Evolutionary conservation across 768 basidiomycete genomes (phyloP).

Genomic region (Rhodocollybia butyracea): DNA sequence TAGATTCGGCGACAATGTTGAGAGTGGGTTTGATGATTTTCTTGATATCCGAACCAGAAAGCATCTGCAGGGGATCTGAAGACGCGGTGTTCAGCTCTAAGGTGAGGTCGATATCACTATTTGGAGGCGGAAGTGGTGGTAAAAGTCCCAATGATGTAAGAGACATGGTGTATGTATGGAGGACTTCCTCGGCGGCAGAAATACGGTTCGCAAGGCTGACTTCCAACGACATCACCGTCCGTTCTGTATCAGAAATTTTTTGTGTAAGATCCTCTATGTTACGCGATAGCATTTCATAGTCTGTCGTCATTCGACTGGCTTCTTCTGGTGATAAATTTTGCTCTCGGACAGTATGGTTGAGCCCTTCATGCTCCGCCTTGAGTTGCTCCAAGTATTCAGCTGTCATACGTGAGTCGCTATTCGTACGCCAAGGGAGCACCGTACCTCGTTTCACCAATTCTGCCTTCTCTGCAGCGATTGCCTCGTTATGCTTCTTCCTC

Average conservation of each 20-base stretch:
- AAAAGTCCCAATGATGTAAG: conserved; percentile 75
- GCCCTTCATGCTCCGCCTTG: conserved; percentile 57
- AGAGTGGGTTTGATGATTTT: conserved; percentile 77
- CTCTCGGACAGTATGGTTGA: conserved; percentile 66
- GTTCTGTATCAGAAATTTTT: conserved; percentile 72
- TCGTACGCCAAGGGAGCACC: conserved; percentile 11
- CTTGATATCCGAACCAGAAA: conserved; percentile 67
- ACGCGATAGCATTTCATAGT: conserved; percentile 74
- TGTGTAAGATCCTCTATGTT: conserved; percentile 74
- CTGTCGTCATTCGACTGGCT: conserved; percentile 85
- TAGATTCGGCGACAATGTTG: conserved; percentile 65
- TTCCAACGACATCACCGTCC: conserved; percentile 74
- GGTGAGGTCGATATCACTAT: conserved; percentile 70
- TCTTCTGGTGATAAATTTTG: conserved; percentile 94
- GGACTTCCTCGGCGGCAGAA: conserved; percentile 76
- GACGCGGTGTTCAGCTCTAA: conserved; percentile 80
- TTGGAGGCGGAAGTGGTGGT: conserved; percentile 68
- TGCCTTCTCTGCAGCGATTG: conserved; percentile 63
- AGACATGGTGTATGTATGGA: conserved; percentile 75
- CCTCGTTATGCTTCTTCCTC: conserved; percentile 64
- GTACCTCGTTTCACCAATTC: conserved; percentile 58
- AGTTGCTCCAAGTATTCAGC: conserved; percentile 62
- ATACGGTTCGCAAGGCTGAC: conserved; percentile 78
- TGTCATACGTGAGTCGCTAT: conserved; percentile 26
- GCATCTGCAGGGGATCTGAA: conserved; percentile 64